Percentiles rank a stretch among this genome's conserved stretches.
Conservation (phyloP, 2,329 filamentous ascomycete genomes). For the Colletotrichum incanum region DNA sequence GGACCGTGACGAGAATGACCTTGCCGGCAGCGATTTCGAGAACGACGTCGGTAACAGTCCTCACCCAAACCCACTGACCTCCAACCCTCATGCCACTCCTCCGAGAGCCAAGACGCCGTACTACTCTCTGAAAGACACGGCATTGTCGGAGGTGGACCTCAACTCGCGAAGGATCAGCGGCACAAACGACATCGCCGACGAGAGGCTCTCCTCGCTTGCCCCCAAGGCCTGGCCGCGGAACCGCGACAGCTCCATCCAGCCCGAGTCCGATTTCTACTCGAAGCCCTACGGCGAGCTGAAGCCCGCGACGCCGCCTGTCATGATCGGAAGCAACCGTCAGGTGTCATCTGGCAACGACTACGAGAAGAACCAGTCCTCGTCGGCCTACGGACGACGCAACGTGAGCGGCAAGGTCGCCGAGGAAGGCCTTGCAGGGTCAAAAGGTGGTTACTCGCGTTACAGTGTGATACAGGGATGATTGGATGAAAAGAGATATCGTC, state of each 20-base stretch:
- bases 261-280: conserved; percentile 65
- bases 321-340: conserved; percentile 67
- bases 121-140: conserved; percentile 48
- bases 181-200: conserved; percentile 64
- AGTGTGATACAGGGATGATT: conserved; percentile 42
- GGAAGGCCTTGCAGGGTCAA: conserved; percentile 71
- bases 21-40: conserved; percentile 46
- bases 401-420: conserved; percentile 83
- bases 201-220: conserved; percentile 46
- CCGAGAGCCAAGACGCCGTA: conserved; percentile 52
- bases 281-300: conserved; percentile 74
- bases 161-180: conserved; percentile 62
- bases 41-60: conserved; percentile 43
- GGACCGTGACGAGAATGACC: conserved; percentile 55
- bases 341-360: conserved; percentile 74
- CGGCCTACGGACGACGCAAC: conserved; percentile 65
- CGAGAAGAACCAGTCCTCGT: conserved; percentile 50
- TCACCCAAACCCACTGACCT: conserved; percentile 69
- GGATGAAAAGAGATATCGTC: background rate
- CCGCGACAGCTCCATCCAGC: conserved; percentile 65
- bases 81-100: conserved; percentile 59
- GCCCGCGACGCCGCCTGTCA: conserved; percentile 67
- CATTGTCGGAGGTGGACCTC: conserved; percentile 62
- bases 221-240: conserved; percentile 46
- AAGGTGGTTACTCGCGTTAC: conserved; percentile 44